Evolutionary conservation across 495 filamentous ascomycete genomes (phyloP).

Genomic region (Penicillium herquei): DNA sequence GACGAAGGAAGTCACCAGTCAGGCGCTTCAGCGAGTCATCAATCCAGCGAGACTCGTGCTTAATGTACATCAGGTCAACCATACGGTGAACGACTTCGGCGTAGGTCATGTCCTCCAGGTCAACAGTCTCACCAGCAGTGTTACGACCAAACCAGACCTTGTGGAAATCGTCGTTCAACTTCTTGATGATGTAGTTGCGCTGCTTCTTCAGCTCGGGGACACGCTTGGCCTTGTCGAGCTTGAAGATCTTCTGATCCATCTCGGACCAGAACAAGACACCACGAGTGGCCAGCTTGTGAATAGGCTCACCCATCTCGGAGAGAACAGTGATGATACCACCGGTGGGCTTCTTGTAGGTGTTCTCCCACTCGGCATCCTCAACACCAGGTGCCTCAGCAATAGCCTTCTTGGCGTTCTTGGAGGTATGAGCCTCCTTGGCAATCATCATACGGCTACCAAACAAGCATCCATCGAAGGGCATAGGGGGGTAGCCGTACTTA

Average conservation of each 20-base stretch:
- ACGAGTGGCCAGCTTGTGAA: constrained; percentile 94
- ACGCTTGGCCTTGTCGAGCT: constrained; percentile 90
- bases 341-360: constrained; percentile 88
- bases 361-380: constrained; percentile 89
- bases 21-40: constrained; percentile 78
- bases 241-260: constrained; percentile 98
- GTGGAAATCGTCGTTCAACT: constrained; percentile 96
- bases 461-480: constrained; percentile 51
- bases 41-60: constrained; percentile 92
- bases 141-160: constrained; percentile 99
- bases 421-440: constrained; percentile 79
- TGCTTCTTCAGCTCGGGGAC: constrained; percentile 88
- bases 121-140: constrained; percentile 69
- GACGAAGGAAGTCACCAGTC: constrained; percentile 91
- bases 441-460: constrained; percentile 52
- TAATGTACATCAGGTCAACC: constrained; percentile 95
- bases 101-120: constrained; percentile 98
- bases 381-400: constrained; percentile 89
- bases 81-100: constrained; percentile 87
- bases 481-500: constrained; percentile 36
- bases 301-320: constrained; percentile 98
- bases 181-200: constrained; percentile 92
- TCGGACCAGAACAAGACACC: constrained; percentile 96
- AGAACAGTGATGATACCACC: constrained; percentile 96
- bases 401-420: constrained; percentile 88